Evolutionary conservation across 371 early-diverging fungal genomes (phyloP), one percentile per base, ranked within the genome.

Genomic region (Sporodiniella umbellata): DNA sequence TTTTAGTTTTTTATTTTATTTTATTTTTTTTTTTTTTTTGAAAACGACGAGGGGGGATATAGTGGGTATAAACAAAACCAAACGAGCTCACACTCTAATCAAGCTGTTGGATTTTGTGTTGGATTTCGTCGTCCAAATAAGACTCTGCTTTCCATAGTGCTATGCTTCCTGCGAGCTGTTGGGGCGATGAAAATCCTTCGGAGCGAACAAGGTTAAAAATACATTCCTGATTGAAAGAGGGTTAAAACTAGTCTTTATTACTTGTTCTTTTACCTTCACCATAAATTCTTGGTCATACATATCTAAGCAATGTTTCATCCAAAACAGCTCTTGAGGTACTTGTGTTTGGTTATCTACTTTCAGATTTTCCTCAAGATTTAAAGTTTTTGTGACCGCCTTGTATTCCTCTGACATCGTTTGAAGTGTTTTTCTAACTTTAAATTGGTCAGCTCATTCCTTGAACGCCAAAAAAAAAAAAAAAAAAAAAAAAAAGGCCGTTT

Each of bases 261-360:
- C 2, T 11, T 40, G 15, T 8, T 31, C 21, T 24, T 12, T 51
- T 47, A 64, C 61, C 50, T 68, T 63, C 10, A 60, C 52, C 64
- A 60, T 60, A 18, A 51, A 60, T 23, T 60, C 68, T 53, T 68
- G 56, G 10, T 64, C 61, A 35, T 58, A 62, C 66, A 66, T 66
- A 8, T 51, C 53, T 5, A 66, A 10, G 44, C 62, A 58, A 23
- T 50, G 39, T 26, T 49, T 48, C 23, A 60, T 24, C 2, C 42
- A 42, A 19, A 30, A 23, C 2, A 63, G 11, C 30, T 58, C 42
- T 33, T 47, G 33, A n/a, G 58, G 64, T 23, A 53, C 43, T 46
- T 52, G n/a, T n/a, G n/a, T 17, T 5, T 52, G 24, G 35, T 47
- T 39, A 1, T 53, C 18, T 21, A 7, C 39, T 37, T 48, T 43